Evolutionary conservation across 257 asterid genomes (phyloP).

Genomic region (Jasminum sambac): DNA sequence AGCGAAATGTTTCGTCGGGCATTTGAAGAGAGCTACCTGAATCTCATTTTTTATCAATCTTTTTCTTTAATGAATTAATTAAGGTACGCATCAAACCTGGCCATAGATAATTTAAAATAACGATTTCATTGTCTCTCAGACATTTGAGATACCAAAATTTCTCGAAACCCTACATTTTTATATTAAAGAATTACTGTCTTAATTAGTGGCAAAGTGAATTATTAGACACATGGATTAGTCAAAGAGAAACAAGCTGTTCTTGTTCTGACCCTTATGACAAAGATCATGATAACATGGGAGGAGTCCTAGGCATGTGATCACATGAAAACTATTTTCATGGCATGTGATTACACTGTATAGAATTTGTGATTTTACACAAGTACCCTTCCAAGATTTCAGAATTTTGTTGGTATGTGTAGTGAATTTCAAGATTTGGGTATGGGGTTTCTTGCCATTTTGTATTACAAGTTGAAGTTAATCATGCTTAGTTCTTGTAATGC

Average conservation of each 20-base stretch:
- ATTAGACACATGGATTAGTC: conserved; percentile 39
- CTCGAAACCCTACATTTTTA: not conserved
- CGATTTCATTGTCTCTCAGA: not conserved
- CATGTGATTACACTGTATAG: conserved; percentile 52
- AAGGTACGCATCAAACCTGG: not conserved
- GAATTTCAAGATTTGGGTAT: conserved; percentile 18
- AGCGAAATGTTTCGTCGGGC: too few relatives aligned
- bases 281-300: conserved; percentile 48
- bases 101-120: not conserved
- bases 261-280: conserved; percentile 29
- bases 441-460: conserved; percentile 42
- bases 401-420: conserved; percentile 12
- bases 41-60: not conserved
- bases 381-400: conserved; percentile 26
- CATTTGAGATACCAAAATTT: not conserved
- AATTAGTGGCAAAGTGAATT: conserved; percentile 25
- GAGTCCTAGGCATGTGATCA: conserved; percentile 67
- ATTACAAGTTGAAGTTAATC: conserved; percentile 33
- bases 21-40: too few relatives aligned
- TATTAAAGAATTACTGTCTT: conserved; percentile 14
- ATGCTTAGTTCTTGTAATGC: conserved; percentile 32
- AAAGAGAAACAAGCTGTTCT: conserved; percentile 29
- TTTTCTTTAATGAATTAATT: not conserved
- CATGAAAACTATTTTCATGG: conserved; percentile 53
- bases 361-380: conserved; percentile 19